These are phyloP conservation scores for Dryadomyces quercus-mongolicae DNA, from an alignment of 2,329 filamentous ascomycete genomes.

Conservation along the genomic window DNA sequence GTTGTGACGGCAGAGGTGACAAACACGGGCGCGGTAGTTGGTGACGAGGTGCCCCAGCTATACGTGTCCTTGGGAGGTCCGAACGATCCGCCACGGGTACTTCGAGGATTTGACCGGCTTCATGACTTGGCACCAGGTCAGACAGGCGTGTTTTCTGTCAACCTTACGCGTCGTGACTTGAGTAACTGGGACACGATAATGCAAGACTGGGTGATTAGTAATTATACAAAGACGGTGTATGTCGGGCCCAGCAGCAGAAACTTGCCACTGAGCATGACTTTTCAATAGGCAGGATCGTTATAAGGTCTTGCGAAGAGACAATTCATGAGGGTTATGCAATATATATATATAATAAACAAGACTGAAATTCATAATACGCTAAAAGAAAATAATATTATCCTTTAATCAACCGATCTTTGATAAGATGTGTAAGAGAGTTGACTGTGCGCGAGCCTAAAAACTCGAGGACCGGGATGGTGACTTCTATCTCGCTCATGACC, in stretches of 20 bases:
- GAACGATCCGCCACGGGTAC: constrained; percentile 51
- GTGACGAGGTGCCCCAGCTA: constrained; percentile 64
- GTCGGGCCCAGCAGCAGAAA: constrained; percentile 45
- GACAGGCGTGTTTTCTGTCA: constrained; percentile 51
- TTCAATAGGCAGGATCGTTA: constrained; percentile 6
- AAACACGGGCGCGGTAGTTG: constrained; percentile 54
- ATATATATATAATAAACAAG: background rate
- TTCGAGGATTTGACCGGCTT: constrained; percentile 74
- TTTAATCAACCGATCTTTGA: constrained; percentile 7
- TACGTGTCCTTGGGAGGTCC: constrained; percentile 74
- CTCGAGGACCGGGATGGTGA: constrained; percentile 11
- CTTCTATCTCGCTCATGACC: constrained; percentile 12
- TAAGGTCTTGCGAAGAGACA: too few relatives aligned
- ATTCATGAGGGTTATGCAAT: background rate
- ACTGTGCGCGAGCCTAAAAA: constrained; percentile 10
- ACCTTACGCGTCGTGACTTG: constrained; percentile 67
- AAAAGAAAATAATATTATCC: too few relatives aligned
- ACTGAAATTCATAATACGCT: too few relatives aligned
- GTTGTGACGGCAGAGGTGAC: constrained; percentile 54
- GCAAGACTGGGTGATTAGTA: constrained; percentile 74
- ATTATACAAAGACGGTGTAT: constrained; percentile 37
- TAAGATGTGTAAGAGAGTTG: constrained; percentile 7
- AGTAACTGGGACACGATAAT: constrained; percentile 69
- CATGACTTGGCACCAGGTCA: constrained; percentile 53
- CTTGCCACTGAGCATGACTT: constrained; percentile 28